Evolutionary conservation across 2,329 filamentous ascomycete species (phyloP).

Genomic region (Chalaropsis ovoidea): DNA sequence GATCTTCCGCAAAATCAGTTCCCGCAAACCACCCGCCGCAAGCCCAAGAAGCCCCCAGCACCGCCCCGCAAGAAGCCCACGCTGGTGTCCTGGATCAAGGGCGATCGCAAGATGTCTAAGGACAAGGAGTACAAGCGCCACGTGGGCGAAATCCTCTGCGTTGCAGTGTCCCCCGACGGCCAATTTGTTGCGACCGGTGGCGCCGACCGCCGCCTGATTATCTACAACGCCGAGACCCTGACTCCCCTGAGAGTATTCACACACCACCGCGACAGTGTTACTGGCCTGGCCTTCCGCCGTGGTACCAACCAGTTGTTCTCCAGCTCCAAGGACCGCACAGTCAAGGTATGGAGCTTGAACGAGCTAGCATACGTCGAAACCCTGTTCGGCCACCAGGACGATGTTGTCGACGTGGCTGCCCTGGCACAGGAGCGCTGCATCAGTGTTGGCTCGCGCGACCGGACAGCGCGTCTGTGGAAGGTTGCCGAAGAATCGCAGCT

Average conservation of each 20-base stretch:
- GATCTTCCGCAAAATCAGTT: constrained; percentile 51
- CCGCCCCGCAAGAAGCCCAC: constrained; percentile 53
- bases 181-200: constrained; percentile 87
- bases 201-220: constrained; percentile 69
- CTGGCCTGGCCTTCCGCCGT: constrained; percentile 71
- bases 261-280: constrained; percentile 85
- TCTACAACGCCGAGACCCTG: constrained; percentile 75
- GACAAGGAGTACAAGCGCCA: constrained; percentile 66
- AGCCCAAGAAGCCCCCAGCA: constrained; percentile 47
- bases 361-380: constrained; percentile 92
- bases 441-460: constrained; percentile 80
- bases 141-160: constrained; percentile 65
- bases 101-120: constrained; percentile 48
- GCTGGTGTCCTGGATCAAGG: constrained; percentile 53
- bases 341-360: constrained; percentile 91
- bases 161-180: constrained; percentile 81
- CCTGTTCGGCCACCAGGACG: constrained; percentile 89
- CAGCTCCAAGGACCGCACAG: constrained; percentile 77
- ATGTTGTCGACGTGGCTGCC: constrained; percentile 73
- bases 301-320: constrained; percentile 90
- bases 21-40: constrained; percentile 48
- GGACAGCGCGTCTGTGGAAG: constrained; percentile 90
- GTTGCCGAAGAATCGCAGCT: constrained; percentile 91
- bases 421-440: constrained; percentile 80
- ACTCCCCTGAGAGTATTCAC: constrained; percentile 72